Percentiles rank a stretch among this genome's conserved stretches.
phyloP scores from a whole-genome alignment of 106 monocot genomes.

The Platanthera zijinensis region DNA sequence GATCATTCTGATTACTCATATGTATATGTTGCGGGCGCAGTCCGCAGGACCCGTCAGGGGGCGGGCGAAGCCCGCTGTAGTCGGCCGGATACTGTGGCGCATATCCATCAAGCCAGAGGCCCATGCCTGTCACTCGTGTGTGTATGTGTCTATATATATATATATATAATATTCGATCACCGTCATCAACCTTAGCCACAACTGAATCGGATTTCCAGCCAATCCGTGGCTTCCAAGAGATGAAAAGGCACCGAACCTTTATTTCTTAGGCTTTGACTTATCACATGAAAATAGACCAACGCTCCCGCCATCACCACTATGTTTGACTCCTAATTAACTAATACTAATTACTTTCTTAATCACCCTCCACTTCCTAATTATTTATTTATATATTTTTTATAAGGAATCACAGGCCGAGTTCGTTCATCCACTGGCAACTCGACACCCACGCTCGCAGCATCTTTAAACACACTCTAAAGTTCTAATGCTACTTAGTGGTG shows the following conservation, averaged over 20 bases:
- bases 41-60: too few species aligned
- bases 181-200: not conserved
- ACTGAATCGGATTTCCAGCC: not conserved
- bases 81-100: too few species aligned
- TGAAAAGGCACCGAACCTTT: not conserved
- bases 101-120: too few species aligned
- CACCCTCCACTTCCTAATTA: not conserved
- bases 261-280: not conserved
- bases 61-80: too few species aligned
- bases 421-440: not conserved
- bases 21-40: too few species aligned
- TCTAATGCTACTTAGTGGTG: not conserved
- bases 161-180: too few species aligned
- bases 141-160: too few species aligned
- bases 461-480: not conserved
- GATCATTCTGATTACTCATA: too few species aligned
- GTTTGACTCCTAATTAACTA: not conserved
- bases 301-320: not conserved
- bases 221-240: not conserved
- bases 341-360: not conserved
- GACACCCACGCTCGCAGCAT: not conserved
- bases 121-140: too few species aligned
- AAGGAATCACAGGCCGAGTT: not conserved
- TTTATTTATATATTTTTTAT: not conserved
- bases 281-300: not conserved